phyloP scores from a whole-genome alignment of 495 filamentous ascomycete genomes.

The Annulohypoxylon nitens region DNA sequence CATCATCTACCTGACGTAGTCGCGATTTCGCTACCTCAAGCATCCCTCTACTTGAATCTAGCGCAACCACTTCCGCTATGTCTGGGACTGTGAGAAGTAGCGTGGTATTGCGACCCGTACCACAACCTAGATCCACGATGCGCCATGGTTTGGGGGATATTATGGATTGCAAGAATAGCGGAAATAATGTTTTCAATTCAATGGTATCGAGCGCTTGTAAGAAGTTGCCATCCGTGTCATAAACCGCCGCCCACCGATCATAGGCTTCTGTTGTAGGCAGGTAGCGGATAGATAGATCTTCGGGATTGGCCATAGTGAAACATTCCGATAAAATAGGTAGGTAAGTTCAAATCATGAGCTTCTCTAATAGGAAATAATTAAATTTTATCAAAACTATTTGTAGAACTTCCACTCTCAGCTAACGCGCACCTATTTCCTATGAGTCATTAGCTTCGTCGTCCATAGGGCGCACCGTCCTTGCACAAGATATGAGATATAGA shows the following conservation, averaged over 20 bases:
- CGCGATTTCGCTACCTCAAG: slow-evolving; percentile 66
- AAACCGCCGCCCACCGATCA: slow-evolving; percentile 57
- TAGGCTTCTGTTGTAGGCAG: slow-evolving; percentile 53
- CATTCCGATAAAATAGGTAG: background rate
- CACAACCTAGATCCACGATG: slow-evolving; percentile 74
- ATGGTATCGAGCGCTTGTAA: slow-evolving; percentile 76
- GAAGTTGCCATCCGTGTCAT: slow-evolving; percentile 81
- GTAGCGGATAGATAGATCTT: slow-evolving; percentile 41
- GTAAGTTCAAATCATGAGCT: too few species aligned
- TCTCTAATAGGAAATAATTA: background rate
- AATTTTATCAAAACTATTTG: background rate
- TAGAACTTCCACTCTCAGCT: background rate
- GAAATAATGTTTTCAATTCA: slow-evolving; percentile 68
- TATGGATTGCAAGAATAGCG: slow-evolving; percentile 62
- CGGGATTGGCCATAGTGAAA: slow-evolving; percentile 16
- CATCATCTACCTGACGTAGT: slow-evolving; percentile 38
- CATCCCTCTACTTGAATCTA: slow-evolving; percentile 62
- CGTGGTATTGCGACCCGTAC: slow-evolving; percentile 76
- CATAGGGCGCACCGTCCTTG: background rate
- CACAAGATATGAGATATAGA: background rate
- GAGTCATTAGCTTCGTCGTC: slow-evolving; percentile 27
- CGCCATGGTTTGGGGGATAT: slow-evolving; percentile 51
- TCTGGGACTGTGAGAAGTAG: slow-evolving; percentile 61
- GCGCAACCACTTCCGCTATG: slow-evolving; percentile 48
- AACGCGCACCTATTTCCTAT: background rate